Evolutionary conservation across 345 rosid genomes (phyloP).

Genomic region (Mercurialis annua): DNA sequence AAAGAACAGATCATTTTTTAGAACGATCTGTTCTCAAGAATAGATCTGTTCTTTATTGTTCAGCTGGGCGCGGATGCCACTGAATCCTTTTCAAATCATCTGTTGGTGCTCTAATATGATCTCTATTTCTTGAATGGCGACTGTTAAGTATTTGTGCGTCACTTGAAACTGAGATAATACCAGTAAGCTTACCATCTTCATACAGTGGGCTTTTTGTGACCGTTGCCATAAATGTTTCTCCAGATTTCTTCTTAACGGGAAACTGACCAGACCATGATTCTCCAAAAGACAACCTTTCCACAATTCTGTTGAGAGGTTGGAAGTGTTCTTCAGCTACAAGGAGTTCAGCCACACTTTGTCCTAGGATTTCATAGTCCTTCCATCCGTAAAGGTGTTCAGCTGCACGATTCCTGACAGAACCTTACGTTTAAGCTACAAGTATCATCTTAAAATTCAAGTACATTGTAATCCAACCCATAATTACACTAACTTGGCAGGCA

Average conservation of each 20-base stretch:
- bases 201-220: conserved; percentile 65
- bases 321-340: conserved; percentile 59
- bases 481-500: no score
- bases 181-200: conserved; percentile 60
- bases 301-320: conserved; percentile 35
- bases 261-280: conserved; percentile 85
- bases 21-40: no score
- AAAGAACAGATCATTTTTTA: no score
- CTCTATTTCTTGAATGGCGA: conserved; percentile 36
- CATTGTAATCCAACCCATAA: no score
- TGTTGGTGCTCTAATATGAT: conserved; percentile 31
- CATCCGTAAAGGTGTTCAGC: conserved; percentile 83
- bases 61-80: conserved; percentile 59
- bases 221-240: conserved; percentile 65
- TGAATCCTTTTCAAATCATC: conserved; percentile 46
- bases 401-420: conserved; percentile 74
- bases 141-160: conserved; percentile 56
- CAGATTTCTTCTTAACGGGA: conserved; percentile 66
- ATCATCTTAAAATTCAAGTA: background rate
- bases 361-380: conserved; percentile 64
- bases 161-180: conserved; percentile 68
- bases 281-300: conserved; percentile 45
- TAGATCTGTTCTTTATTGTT: no score
- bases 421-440: background rate
- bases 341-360: conserved; percentile 45